These are phyloP conservation scores for Dictyostelium capitatum DNA, from an alignment of 78 protist genomes.

Conservation along the genomic window DNA sequence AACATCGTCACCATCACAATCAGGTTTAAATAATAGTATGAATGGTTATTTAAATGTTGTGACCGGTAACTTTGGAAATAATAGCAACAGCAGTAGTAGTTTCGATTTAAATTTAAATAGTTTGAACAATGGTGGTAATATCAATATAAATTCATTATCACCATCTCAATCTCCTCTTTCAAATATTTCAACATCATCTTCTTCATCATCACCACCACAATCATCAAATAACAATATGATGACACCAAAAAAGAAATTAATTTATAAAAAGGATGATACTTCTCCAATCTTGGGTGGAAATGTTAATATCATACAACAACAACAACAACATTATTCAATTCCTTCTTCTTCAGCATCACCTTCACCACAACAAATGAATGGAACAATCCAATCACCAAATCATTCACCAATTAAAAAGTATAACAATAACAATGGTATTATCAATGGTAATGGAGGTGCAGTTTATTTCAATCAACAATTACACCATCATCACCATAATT, in stretches of 20 bases:
- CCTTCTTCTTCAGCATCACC: background rate
- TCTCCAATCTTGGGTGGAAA: background rate
- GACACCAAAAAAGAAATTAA: constrained; percentile 16
- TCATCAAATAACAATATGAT: constrained; percentile 7
- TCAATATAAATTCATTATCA: too few relatives aligned
- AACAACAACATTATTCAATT: background rate
- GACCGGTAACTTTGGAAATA: background rate
- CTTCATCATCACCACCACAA: background rate
- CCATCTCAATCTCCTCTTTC: background rate
- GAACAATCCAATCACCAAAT: background rate
- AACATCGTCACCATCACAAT: background rate
- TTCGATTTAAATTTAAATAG: background rate
- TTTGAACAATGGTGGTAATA: background rate
- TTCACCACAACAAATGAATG: constrained; percentile 6
- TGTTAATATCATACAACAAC: background rate
- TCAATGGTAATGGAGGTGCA: background rate
- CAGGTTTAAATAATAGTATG: background rate
- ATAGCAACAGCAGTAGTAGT: background rate
- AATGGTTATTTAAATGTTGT: constrained; percentile 4
- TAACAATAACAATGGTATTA: background rate
- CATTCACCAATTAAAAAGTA: background rate
- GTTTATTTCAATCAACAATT: background rate
- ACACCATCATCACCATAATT: background rate
- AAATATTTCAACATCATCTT: background rate
- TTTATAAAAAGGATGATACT: constrained; percentile 14